These are phyloP conservation scores for Lycium ferocissimum DNA, from an alignment of 257 asterid genomes.

Conservation along the genomic window DNA sequence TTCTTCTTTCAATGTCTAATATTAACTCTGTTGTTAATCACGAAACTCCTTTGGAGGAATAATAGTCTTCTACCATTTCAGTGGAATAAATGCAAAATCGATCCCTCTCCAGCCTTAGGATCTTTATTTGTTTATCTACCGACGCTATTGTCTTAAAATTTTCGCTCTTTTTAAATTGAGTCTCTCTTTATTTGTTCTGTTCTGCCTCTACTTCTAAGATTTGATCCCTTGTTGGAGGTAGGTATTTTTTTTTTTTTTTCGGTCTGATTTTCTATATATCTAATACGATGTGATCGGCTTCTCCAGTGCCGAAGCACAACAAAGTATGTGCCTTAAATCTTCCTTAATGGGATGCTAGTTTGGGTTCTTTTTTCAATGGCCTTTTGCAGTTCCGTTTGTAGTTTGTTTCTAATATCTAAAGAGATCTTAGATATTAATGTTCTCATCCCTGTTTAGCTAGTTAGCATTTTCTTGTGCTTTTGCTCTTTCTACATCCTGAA, in stretches of 20 bases:
- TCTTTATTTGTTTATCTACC: neutral
- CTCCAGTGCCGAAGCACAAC: neutral
- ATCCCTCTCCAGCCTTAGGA: neutral
- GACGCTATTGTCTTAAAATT: neutral
- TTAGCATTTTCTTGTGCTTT: neutral
- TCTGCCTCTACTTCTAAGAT: neutral
- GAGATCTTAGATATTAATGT: too few relatives aligned
- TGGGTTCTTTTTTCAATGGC: neutral
- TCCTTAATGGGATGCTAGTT: neutral
- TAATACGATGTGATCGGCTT: neutral
- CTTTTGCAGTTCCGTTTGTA: neutral
- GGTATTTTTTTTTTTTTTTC: neutral
- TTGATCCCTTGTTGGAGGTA: neutral
- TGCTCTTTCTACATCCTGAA: neutral
- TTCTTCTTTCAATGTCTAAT: too few relatives aligned
- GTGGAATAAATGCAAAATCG: neutral
- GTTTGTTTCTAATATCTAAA: neutral
- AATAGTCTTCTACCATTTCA: neutral
- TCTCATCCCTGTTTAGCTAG: constrained; percentile 2
- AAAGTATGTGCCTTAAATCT: neutral
- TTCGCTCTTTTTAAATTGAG: neutral
- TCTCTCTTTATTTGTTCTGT: neutral
- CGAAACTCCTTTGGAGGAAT: neutral
- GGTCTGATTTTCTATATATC: neutral
- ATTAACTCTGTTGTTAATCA: too few relatives aligned